Conservation (phyloP, 2,329 filamentous ascomycete genomes). For the Arthrobotrys entomopaga region DNA sequence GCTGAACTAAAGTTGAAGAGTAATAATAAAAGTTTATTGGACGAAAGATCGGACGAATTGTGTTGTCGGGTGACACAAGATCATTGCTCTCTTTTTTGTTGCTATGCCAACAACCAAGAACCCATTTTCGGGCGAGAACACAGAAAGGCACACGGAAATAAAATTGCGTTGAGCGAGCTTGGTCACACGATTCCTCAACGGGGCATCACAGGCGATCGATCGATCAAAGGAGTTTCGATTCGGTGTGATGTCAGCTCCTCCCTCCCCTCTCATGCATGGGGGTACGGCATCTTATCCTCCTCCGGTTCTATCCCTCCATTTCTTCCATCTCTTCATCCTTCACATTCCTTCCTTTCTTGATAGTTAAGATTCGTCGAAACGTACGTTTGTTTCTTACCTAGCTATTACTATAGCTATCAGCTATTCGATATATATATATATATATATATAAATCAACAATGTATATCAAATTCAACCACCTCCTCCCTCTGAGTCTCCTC, state of each 20-base stretch:
- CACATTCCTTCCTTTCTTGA: constrained; percentile 9
- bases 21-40: no score
- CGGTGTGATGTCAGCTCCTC: background rate
- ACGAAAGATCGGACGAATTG: background rate
- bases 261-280: background rate
- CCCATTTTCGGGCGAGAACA: no score
- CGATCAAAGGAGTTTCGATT: background rate
- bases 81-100: background rate
- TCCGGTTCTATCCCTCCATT: background rate
- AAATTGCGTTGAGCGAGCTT: no score
- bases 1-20: no score
- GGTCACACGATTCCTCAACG: constrained; percentile 2
- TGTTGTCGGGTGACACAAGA: constrained; percentile 36
- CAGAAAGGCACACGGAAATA: no score
- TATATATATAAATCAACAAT: constrained; percentile 13
- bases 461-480: constrained; percentile 42
- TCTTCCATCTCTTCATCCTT: background rate
- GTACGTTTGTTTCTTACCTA: background rate
- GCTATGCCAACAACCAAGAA: constrained; percentile 38
- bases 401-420: no score
- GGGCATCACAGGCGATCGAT: background rate
- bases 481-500: constrained; percentile 33
- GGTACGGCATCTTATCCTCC: background rate
- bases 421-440: background rate
- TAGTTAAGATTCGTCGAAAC: background rate